These are phyloP conservation scores for Polymyxa betae DNA, from an alignment of 208 protist genomes.

Conservation along the genomic window DNA sequence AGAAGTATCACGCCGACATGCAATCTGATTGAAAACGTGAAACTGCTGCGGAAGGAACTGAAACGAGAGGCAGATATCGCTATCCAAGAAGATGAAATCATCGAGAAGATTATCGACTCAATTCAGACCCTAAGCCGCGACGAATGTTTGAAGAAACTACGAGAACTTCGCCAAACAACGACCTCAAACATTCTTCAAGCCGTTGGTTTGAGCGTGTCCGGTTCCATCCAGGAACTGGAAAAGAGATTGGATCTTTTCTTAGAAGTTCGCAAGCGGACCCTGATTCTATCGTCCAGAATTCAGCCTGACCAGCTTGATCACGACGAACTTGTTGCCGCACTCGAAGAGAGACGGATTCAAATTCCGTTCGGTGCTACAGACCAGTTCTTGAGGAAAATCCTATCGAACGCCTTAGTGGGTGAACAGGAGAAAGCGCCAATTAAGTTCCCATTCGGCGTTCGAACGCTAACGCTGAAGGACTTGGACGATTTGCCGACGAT, in stretches of 20 bases:
- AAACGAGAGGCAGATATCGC: neutral
- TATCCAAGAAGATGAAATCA: neutral
- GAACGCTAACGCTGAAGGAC: neutral
- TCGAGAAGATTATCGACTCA: neutral
- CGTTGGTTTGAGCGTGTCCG: neutral
- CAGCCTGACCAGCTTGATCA: neutral
- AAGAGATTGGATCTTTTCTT: neutral
- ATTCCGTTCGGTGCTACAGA: slow-evolving; percentile 25
- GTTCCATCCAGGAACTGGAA: slow-evolving; percentile 7
- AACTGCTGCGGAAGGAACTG: neutral
- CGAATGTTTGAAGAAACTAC: slow-evolving; percentile 39
- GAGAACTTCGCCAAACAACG: neutral
- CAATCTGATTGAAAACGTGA: neutral
- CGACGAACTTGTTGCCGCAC: slow-evolving; percentile 11
- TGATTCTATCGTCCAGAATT: neutral
- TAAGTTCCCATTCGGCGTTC: slow-evolving; percentile 51
- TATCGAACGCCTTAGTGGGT: neutral
- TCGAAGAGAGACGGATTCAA: slow-evolving; percentile 15
- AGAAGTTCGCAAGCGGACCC: neutral
- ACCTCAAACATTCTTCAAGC: neutral
- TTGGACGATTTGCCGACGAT: slow-evolving; percentile 6
- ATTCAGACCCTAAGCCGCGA: neutral
- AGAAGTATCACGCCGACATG: neutral
- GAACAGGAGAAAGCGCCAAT: slow-evolving; percentile 3
- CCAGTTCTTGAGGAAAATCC: slow-evolving; percentile 27